Base-by-base conservation (phyloP, 768 basidiomycete genomes). In the Pseudohyphozyma bogoriensis region DNA sequence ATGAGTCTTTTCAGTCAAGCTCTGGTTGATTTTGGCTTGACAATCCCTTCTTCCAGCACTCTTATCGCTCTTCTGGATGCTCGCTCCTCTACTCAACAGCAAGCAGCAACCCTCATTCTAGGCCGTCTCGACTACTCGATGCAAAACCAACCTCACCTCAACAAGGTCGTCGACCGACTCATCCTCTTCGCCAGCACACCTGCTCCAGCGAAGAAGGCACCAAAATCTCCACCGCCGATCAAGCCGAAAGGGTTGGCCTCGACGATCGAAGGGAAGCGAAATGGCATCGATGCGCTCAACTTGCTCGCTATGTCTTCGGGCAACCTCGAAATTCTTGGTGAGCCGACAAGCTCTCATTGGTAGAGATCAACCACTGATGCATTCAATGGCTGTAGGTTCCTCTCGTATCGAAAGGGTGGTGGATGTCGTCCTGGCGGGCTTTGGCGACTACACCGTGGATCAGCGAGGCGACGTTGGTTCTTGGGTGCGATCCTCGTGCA, bases 381-480 rank as follows among this genome's bases (percentile, higher is more conserved):
- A 5, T 26, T 6, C 45, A 28, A 46, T n/a, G n/a, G n/a, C 45
- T 46, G 15, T 39, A 60, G 29, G 16, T 33, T n/a, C n/a, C n/a
- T n/a, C n/a, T n/a, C n/a, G n/a, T n/a, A n/a, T n/a, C n/a, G n/a
- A n/a, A n/a, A n/a, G n/a, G n/a, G n/a, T 28, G 32, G 55, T 85
- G 53, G 75, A 79, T 56, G 78, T 80, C 24, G 64, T 76, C 31
- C 72, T 84, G n/a, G 72, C 70, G n/a, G 91, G 89, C 5, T 74
- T 99, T 55, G 78, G 82, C 24, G 92, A 99, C 75, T 99, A 97
- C 71, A 86, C 88, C 8, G 83, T 82, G 51, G 93, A 99, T 71
- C 87, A 95, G 71, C 83, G 93, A 65, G 93, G 93, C 6, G 95
- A 99, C 71, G 86, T 99, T 39, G 93, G 93, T 44, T 96, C 93